Base-by-base conservation (phyloP, 83 land plant genomes). In the Picea mariana region DNA sequence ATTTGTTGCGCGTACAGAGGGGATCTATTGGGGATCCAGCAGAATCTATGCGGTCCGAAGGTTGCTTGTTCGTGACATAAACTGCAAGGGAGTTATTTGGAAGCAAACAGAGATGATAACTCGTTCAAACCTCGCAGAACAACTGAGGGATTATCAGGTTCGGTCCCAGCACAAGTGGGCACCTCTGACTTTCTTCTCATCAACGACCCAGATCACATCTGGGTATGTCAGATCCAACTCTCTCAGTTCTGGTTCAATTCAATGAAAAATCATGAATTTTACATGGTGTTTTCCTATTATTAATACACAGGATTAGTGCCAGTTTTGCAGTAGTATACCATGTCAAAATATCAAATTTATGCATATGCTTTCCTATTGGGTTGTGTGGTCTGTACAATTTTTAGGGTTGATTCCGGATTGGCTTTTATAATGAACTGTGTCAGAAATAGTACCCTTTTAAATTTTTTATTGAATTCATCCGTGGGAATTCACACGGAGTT, bases 111-210 rank as follows among this genome's bases (percentile, higher is more conserved):
- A 75, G 82, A 88, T 88, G 92, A 88, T 90, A 62, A 90, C 88
- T 34, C 90, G 92, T 13, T 80, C 91, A 20, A 86, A 90, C 83
- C 84, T 90, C 18, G 92, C 90, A 21, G 92, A 90, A 82, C 92
- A 85, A 65, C 80, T 90, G 67, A 80, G 90, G 66, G 92, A 90
- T 17, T 86, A 82, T 67, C 92, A 90, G 87, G 79, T 90, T 86
- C 90, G 85, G 78, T 90, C 92, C 11, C 89, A 85, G 81, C 82
- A 86, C 82, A 83, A 88, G 64, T 90, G 81, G 81, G 76, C 82
- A 15, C 77, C 83, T 65, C 90, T 90, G 44, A 26, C 86, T 9
- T 47, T 83, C 82, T 90, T 88, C 86, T 90, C 92, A 34, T 72
- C 92, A 77, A 90, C 90, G 23, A 58, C 83, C 55, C 59, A 82